These are phyloP conservation scores for Arthrobotrys iridis DNA, from an alignment of 2,329 filamentous ascomycete species.

Conservation along the genomic window DNA sequence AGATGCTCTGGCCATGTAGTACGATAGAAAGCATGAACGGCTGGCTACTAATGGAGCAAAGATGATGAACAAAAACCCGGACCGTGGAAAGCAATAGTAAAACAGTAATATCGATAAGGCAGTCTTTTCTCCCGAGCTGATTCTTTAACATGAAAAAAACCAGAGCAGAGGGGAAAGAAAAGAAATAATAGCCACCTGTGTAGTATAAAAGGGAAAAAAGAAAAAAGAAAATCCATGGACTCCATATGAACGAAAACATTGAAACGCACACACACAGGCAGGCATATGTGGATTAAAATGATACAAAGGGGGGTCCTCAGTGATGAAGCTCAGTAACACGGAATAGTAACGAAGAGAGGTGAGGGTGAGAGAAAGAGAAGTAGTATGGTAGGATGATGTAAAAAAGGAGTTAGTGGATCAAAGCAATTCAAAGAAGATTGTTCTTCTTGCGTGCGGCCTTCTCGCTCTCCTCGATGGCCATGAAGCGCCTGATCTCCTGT, in stretches of 20 bases:
- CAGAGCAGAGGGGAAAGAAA: background rate
- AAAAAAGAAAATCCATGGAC: slow-evolving; percentile 32
- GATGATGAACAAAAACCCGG: background rate
- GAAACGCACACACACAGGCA: slow-evolving; percentile 1
- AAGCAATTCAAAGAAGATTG: slow-evolving; percentile 36
- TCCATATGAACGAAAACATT: slow-evolving; percentile 22
- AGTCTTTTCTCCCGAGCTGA: slow-evolving; percentile 5
- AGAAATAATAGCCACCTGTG: slow-evolving; percentile 48
- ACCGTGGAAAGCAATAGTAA: background rate
- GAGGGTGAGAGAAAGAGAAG: background rate
- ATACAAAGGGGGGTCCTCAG: slow-evolving; percentile 21
- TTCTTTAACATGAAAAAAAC: slow-evolving; percentile 13
- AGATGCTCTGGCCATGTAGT: slow-evolving; percentile 1
- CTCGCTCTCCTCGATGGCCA: slow-evolving; percentile 53
- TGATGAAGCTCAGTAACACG: background rate
- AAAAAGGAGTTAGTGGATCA: background rate
- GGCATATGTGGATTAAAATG: slow-evolving; percentile 33
- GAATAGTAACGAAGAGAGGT: background rate
- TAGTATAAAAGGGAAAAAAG: background rate
- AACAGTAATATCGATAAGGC: background rate
- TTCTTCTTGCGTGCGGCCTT: slow-evolving; percentile 51
- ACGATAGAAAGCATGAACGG: background rate
- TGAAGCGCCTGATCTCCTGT: slow-evolving; percentile 48
- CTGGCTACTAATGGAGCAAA: slow-evolving; percentile 5
- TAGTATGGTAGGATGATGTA: background rate